Conservation (phyloP, 257 asterid genomes). For the Fraxinus cuspidata region DNA sequence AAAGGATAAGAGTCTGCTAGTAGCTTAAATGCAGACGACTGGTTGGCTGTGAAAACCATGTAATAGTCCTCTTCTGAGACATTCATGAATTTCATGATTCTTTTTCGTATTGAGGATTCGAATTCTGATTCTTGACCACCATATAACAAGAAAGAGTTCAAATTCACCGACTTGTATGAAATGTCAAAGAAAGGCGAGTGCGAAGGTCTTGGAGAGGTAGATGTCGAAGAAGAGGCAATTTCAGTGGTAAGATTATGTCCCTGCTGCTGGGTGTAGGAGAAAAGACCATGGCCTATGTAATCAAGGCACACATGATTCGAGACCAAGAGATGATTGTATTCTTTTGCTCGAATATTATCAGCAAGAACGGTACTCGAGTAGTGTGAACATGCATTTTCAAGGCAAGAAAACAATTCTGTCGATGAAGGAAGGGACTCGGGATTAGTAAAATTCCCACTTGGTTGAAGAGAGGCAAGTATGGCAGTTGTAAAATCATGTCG, state of each 20-base stretch:
- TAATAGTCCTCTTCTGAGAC: slow-evolving; percentile 64
- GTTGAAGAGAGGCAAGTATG: slow-evolving; percentile 45
- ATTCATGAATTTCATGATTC: slow-evolving; percentile 71
- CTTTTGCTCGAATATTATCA: slow-evolving; percentile 60
- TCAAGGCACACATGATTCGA: slow-evolving; percentile 64
- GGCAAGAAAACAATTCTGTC: slow-evolving; percentile 29
- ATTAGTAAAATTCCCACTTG: slow-evolving; percentile 59
- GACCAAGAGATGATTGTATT: slow-evolving; percentile 51
- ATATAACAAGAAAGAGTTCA: slow-evolving; percentile 43
- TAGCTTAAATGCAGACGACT: slow-evolving; percentile 68
- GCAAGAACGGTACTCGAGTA: slow-evolving; percentile 44
- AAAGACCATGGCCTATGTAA: slow-evolving; percentile 78
- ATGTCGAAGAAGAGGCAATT: slow-evolving; percentile 45
- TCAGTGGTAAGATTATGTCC: slow-evolving; percentile 18
- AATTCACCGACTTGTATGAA: slow-evolving; percentile 44
- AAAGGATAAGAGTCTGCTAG: slow-evolving; percentile 72
- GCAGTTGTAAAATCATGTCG: slow-evolving; percentile 45
- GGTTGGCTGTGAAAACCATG: slow-evolving; percentile 69
- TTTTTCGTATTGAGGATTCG: slow-evolving; percentile 43
- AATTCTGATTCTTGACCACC: slow-evolving; percentile 49
- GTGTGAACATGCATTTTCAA: slow-evolving; percentile 42
- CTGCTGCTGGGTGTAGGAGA: slow-evolving; percentile 59
- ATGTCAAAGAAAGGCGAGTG: slow-evolving; percentile 51
- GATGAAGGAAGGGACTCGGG: slow-evolving; percentile 73
- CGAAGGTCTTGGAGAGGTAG: slow-evolving; percentile 18